A percentile compares a stretch with the other conserved stretches of the same genome.
phyloP scores from a whole-genome alignment of 148 eudicot genomes.

The Fagopyrum esculentum region DNA sequence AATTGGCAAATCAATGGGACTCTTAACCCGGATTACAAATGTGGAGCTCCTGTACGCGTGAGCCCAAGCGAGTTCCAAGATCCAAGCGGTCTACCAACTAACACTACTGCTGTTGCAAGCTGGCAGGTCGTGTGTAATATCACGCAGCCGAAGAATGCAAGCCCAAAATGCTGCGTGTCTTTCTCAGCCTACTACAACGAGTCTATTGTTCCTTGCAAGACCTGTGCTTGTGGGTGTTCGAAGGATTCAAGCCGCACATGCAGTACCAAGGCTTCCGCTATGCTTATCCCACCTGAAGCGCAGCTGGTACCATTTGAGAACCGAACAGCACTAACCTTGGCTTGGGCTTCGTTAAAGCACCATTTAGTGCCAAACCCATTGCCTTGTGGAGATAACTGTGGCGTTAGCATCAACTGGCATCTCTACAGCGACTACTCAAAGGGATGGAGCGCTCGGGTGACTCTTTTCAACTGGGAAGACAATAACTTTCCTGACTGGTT shows the following conservation, averaged over 20 bases:
- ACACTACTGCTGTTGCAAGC: conserved; percentile 35
- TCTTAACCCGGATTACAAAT: conserved; percentile 53
- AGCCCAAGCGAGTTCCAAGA: conserved; percentile 51
- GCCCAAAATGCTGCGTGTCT: conserved; percentile 57
- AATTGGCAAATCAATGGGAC: conserved; percentile 53
- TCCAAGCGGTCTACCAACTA: conserved; percentile 29
- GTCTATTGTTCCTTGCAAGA: conserved; percentile 53
- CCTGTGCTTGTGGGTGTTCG: conserved; percentile 67
- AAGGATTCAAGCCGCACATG: conserved; percentile 23
- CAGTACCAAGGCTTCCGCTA: conserved; percentile 28
- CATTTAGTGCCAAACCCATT: conserved; percentile 27
- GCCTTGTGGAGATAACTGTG: conserved; percentile 73
- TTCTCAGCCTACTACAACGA: conserved; percentile 55
- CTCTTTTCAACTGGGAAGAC: conserved; percentile 60
- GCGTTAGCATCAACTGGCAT: conserved; percentile 71
- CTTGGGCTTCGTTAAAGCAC: conserved; percentile 23
- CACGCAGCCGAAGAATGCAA: conserved; percentile 17
- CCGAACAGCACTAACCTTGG: conserved; percentile 23
- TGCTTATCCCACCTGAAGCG: conserved; percentile 45
- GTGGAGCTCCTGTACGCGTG: conserved; percentile 66
- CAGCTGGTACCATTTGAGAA: conserved; percentile 50
- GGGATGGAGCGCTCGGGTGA: conserved; percentile 61
- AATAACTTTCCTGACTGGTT: conserved; percentile 38
- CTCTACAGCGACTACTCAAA: conserved; percentile 33
- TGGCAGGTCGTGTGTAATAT: conserved; percentile 69